Evolutionary conservation across 2,329 filamentous ascomycete genomes (phyloP).

Genomic region (Alternaria tenuissima): DNA sequence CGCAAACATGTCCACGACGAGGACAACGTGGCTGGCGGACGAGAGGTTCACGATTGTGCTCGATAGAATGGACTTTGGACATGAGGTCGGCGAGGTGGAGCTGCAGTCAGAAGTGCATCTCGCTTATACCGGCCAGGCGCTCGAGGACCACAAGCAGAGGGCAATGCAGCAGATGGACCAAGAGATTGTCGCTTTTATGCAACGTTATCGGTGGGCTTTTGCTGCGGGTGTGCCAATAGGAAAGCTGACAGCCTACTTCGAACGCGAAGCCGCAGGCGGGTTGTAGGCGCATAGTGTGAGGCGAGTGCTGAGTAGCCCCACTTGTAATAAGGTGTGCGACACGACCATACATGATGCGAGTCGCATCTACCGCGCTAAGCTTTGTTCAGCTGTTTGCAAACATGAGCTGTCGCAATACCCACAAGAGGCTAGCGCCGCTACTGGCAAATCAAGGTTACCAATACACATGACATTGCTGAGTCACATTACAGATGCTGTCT

Average conservation of each 20-base stretch:
- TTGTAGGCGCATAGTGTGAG: background rate
- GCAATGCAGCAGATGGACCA: conserved; percentile 22
- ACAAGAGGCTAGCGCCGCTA: background rate
- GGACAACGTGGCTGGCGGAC: conserved; percentile 39
- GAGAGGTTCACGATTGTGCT: conserved; percentile 20
- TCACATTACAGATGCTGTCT: background rate
- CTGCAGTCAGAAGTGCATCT: conserved; percentile 31
- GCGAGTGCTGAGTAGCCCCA: background rate
- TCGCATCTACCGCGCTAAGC: background rate
- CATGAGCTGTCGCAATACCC: background rate
- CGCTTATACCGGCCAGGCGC: conserved; percentile 1
- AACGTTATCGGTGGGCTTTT: conserved; percentile 22
- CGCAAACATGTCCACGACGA: conserved; percentile 33
- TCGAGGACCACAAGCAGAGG: conserved; percentile 16
- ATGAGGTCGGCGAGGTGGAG: conserved; percentile 46
- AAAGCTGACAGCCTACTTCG: conserved; percentile 25
- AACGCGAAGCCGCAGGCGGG: conserved; percentile 7
- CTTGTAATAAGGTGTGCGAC: background rate
- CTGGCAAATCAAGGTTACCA: background rate
- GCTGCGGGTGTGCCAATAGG: conserved; percentile 16
- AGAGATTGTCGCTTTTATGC: conserved; percentile 19
- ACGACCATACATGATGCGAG: background rate
- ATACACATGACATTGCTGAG: background rate
- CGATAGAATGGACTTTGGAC: conserved; percentile 36
- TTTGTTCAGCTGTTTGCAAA: background rate